These are phyloP conservation scores for Orbilia oligospora DNA, from an alignment of 2,329 filamentous ascomycete species.

Conservation along the genomic window DNA sequence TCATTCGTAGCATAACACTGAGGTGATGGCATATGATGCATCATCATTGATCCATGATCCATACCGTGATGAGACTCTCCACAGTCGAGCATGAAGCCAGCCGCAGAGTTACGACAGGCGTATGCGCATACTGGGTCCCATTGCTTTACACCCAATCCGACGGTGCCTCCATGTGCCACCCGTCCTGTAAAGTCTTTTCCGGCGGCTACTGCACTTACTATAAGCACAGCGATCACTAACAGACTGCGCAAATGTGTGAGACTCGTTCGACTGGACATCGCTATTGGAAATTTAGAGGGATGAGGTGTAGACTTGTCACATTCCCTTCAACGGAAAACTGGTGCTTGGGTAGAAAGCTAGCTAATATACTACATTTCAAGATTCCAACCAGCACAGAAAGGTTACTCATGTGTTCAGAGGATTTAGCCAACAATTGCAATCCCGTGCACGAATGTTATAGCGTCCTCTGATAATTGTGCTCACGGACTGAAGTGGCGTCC, in stretches of 20 bases:
- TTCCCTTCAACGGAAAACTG: no score
- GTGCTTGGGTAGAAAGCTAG: no score
- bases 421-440: no score
- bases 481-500: no score
- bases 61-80: not conserved
- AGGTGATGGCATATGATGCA: conserved; percentile 31
- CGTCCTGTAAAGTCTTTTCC: conserved; percentile 29
- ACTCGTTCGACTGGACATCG: no score
- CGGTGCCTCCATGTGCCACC: conserved; percentile 27
- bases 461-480: no score
- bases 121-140: conserved; percentile 29
- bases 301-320: no score
- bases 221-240: not conserved
- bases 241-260: not conserved
- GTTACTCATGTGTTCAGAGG: no score
- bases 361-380: no score
- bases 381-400: no score
- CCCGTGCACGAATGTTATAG: no score
- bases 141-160: conserved; percentile 17
- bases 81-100: conserved; percentile 22
- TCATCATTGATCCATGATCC: conserved; percentile 14
- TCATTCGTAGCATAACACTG: conserved; percentile 32
- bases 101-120: conserved; percentile 26
- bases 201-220: not conserved
- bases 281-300: not conserved